phyloP scores from a whole-genome alignment of 2,329 filamentous ascomycete species.

The Alternaria consortialis region DNA sequence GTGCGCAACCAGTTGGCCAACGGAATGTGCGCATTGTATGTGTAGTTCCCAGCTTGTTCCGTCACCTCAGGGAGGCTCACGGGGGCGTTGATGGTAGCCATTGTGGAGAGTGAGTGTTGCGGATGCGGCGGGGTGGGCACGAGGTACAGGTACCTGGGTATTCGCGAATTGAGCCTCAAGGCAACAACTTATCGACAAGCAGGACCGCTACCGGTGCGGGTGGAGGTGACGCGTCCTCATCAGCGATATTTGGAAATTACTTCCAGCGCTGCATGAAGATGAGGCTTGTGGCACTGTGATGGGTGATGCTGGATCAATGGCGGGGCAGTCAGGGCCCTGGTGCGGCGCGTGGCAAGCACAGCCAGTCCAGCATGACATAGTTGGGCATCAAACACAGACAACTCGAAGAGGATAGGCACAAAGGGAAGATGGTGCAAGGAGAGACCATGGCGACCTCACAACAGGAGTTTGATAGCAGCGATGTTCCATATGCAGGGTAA shows the following conservation, averaged over 20 bases:
- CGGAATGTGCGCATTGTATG: constrained; percentile 79
- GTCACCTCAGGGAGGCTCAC: constrained; percentile 80
- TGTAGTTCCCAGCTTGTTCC: constrained; percentile 77
- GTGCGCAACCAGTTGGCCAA: constrained; percentile 85
- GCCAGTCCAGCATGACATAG: constrained; percentile 1
- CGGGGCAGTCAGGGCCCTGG: constrained; percentile 34
- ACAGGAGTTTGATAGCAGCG: not conserved
- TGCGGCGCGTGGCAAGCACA: constrained; percentile 10
- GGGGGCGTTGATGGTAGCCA: constrained; percentile 58
- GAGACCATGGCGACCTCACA: not conserved
- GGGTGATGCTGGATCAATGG: constrained; percentile 31
- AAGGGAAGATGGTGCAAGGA: not conserved
- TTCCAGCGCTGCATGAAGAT: constrained; percentile 26
- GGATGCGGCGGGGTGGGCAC: constrained; percentile 14
- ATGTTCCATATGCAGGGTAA: constrained; percentile 15
- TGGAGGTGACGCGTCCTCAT: constrained; percentile 42
- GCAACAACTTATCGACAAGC: constrained; percentile 9
- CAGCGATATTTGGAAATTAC: constrained; percentile 25
- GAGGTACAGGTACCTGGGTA: not conserved
- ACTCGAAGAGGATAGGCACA: not conserved
- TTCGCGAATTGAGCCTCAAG: constrained; percentile 1
- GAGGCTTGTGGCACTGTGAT: constrained; percentile 32
- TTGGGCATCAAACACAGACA: constrained; percentile 26
- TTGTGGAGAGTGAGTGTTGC: constrained; percentile 19
- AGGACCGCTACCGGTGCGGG: constrained; percentile 33